Base-by-base conservation (phyloP, 2,329 filamentous ascomycete genomes). In the Aureobasidium sp. region DNA sequence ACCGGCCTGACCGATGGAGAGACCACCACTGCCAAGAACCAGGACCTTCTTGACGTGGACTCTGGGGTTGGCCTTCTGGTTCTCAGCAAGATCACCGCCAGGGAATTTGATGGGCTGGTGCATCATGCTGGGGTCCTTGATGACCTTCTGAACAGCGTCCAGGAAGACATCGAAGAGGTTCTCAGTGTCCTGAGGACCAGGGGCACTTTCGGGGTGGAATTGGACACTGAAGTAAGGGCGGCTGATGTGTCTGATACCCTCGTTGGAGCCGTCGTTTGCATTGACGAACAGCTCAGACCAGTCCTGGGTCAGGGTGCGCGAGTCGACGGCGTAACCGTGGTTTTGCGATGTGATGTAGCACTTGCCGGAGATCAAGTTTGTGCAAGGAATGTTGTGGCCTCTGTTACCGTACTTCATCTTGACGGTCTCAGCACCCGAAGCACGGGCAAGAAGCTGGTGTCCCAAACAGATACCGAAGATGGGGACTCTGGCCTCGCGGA, bases 401-500 rank as follows among this genome's bases (percentile, higher is more conserved):
- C 94, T 90, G 79, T 99, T 99, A 79, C 94, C 94, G 71, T 97
- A 99, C 82, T 97, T 97, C 91, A 99, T 96, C 82, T 99, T 99
- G 70, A 83, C 77, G 0, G 94, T 97, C 50, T 81, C 81, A 50
- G 92, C 93, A 61, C 93, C 93, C 36, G 91, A 86, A 62, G 93
- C 91, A 68, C 91, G 85, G 59, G 93, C 91, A 58, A 97, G 85
- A 67, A 97, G 82, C 77, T 97, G 93, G 75, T 97, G 93, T 62
- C 93, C 93, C 68, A 97, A 78, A 79, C 93, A 97, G 72, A 97
- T 97, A 79, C 93, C 93, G 68, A 97, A 97, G 65, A 97, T 88
- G 7, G 93, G 93, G 8, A 87, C 93, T 67, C 86, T 84, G 67
- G 88, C 91, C 74, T 91, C 87, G 67, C 88, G 80, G 74, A 97